These are phyloP conservation scores for Aspergillus sp. DNA, from an alignment of 2,329 filamentous ascomycete species.

Conservation along the genomic window DNA sequence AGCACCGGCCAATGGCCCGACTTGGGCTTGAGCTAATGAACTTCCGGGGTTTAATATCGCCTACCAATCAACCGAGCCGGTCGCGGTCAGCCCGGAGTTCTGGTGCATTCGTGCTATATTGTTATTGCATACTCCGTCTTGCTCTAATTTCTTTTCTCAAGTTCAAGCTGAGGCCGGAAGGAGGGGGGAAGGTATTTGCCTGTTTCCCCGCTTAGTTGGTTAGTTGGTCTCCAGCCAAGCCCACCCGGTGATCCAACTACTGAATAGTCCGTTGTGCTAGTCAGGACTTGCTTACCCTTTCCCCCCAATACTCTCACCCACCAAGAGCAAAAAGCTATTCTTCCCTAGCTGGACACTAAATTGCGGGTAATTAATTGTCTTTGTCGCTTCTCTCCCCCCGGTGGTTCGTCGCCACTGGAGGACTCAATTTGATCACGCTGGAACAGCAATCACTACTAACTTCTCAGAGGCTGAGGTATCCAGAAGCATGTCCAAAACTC, in stretches of 20 bases:
- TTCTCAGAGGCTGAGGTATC: neutral
- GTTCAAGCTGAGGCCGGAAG: neutral
- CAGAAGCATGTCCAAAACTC: neutral
- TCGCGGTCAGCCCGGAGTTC: neutral
- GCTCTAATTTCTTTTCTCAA: neutral
- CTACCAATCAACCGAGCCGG: neutral
- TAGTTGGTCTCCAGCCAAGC: no score
- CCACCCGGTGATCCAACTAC: no score
- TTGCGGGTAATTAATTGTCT: no score
- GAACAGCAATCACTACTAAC: neutral
- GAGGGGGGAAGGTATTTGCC: neutral
- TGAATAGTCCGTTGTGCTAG: no score
- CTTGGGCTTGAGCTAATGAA: neutral
- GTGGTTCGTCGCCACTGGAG: no score
- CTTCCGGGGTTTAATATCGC: neutral
- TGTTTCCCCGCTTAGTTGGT: no score
- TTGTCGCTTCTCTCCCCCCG: no score
- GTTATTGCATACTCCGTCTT: neutral
- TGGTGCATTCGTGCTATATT: neutral
- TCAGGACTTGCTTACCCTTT: no score
- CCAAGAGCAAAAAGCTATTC: no score
- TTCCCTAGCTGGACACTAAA: no score
- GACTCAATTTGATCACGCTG: neutral
- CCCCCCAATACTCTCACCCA: no score
- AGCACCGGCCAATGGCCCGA: neutral